Evolutionary conservation across 805 yeast genomes (phyloP).

Genomic region (Wickerhamiella allomyrinae): DNA sequence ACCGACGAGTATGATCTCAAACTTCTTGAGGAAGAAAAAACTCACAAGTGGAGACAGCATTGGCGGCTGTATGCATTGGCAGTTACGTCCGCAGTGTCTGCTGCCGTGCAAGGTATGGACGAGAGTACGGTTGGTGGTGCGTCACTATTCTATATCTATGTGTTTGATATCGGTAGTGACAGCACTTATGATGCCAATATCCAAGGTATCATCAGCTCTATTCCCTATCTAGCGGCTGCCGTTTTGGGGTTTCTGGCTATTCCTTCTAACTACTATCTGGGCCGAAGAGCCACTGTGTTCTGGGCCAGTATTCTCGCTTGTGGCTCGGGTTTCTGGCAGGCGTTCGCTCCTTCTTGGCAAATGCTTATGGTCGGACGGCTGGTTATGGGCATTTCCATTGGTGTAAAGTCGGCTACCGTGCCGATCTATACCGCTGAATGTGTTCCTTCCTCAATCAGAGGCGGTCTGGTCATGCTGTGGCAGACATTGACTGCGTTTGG

Average conservation of each 20-base stretch:
- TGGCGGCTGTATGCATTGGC: slow-evolving; percentile 36
- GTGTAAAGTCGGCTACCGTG: slow-evolving; percentile 52
- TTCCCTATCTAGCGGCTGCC: slow-evolving; percentile 56
- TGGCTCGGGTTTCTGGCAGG: slow-evolving; percentile 46
- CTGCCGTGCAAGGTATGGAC: slow-evolving; percentile 72
- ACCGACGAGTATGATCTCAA: not conserved
- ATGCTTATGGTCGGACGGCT: slow-evolving; percentile 47
- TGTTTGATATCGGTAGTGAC: slow-evolving; percentile 36
- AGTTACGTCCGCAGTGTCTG: slow-evolving; percentile 58
- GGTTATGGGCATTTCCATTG: slow-evolving; percentile 49
- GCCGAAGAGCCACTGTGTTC: slow-evolving; percentile 35
- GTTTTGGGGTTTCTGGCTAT: slow-evolving; percentile 38
- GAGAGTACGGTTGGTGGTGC: slow-evolving; percentile 68
- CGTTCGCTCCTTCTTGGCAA: slow-evolving; percentile 44
- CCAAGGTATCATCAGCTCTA: slow-evolving; percentile 51
- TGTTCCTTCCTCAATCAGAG: slow-evolving; percentile 43
- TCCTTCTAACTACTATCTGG: slow-evolving; percentile 35
- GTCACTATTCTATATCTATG: slow-evolving; percentile 41
- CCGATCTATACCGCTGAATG: slow-evolving; percentile 56
- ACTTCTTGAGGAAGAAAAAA: not conserved
- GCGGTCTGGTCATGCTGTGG: slow-evolving; percentile 58
- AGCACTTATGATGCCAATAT: slow-evolving; percentile 24
- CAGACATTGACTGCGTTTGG: slow-evolving; percentile 68
- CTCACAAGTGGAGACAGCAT: not conserved
- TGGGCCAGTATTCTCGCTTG: slow-evolving; percentile 38